Conservation (phyloP, 2,329 filamentous ascomycete genomes). For the Hymenoscyphus repandus region DNA sequence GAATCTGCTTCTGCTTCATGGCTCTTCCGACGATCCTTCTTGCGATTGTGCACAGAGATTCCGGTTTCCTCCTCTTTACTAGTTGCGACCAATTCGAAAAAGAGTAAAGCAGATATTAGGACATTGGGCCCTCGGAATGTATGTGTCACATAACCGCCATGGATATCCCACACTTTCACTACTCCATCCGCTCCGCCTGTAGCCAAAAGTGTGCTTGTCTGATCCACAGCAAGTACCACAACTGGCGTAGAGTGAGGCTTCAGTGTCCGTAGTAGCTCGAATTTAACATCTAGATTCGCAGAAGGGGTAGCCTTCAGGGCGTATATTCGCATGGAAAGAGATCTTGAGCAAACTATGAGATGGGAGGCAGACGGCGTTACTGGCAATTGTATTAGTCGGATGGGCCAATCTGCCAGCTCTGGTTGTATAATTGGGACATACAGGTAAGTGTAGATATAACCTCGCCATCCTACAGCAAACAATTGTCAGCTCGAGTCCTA, state of each 20-base stretch:
- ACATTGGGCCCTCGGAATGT: conserved; percentile 92
- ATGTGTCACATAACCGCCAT: conserved; percentile 85
- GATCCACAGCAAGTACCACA: conserved; percentile 77
- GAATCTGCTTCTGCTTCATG: conserved; percentile 42
- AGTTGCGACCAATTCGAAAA: conserved; percentile 68
- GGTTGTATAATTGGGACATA: conserved; percentile 33
- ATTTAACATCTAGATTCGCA: conserved; percentile 52
- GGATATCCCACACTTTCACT: conserved; percentile 96
- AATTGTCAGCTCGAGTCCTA: conserved; percentile 22
- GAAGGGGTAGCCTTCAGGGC: conserved; percentile 55
- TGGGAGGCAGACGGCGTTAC: conserved; percentile 86
- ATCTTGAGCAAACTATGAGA: conserved; percentile 86
- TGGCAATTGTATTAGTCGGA: conserved; percentile 33
- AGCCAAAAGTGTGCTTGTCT: conserved; percentile 81
- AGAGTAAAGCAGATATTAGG: conserved; percentile 82
- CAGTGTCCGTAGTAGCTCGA: conserved; percentile 69
- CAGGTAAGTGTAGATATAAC: conserved; percentile 68
- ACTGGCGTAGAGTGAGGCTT: conserved; percentile 91
- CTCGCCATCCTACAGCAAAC: conserved; percentile 63
- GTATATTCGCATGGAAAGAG: conserved; percentile 93
- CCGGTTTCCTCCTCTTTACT: conserved; percentile 34
- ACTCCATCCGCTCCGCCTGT: conserved; percentile 90
- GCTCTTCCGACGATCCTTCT: conserved; percentile 36
- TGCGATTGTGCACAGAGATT: conserved; percentile 38
- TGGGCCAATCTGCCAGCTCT: conserved; percentile 6